Conservation (phyloP, 768 basidiomycete species). For the Boletus rubescentipes region DNA sequence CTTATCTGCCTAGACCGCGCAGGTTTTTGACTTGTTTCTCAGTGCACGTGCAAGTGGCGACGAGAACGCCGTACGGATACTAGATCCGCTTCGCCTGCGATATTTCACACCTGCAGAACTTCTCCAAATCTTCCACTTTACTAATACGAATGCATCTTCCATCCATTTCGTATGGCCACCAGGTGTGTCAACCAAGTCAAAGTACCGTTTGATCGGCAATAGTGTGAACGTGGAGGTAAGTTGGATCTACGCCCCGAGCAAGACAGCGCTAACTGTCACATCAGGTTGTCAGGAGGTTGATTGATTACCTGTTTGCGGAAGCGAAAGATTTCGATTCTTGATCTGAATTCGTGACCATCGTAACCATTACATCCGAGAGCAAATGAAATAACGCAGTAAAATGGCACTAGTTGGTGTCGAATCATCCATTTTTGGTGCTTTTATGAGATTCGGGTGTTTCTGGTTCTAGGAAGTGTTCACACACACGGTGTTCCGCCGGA, state of each 20-base stretch:
- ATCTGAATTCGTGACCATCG: not conserved
- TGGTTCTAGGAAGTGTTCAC: no score
- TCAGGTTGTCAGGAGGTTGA: conserved; percentile 50
- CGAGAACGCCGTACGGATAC: conserved; percentile 47
- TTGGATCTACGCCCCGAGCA: not conserved
- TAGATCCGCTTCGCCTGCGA: conserved; percentile 61
- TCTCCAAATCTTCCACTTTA: conserved; percentile 65
- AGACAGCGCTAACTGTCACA: not conserved
- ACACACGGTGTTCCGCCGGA: no score
- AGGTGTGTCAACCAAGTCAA: conserved; percentile 59
- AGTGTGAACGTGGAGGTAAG: conserved; percentile 74
- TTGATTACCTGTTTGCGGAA: conserved; percentile 52
- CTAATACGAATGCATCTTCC: conserved; percentile 9
- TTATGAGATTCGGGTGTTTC: no score
- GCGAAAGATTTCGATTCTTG: not conserved
- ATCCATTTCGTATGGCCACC: conserved; percentile 60
- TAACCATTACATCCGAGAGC: not conserved
- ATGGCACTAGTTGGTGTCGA: no score
- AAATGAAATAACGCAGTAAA: not conserved
- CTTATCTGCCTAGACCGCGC: conserved; percentile 50
- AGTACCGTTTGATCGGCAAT: conserved; percentile 78
- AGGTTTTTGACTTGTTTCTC: conserved; percentile 56
- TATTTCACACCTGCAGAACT: conserved; percentile 78
- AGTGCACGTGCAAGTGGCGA: conserved; percentile 40
- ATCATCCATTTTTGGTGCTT: not conserved